A percentile compares a stretch with the other conserved stretches of the same genome.
Evolutionary conservation across 2,329 filamentous ascomycete genomes (phyloP).

Genomic region (Gremmenia infestans): DNA sequence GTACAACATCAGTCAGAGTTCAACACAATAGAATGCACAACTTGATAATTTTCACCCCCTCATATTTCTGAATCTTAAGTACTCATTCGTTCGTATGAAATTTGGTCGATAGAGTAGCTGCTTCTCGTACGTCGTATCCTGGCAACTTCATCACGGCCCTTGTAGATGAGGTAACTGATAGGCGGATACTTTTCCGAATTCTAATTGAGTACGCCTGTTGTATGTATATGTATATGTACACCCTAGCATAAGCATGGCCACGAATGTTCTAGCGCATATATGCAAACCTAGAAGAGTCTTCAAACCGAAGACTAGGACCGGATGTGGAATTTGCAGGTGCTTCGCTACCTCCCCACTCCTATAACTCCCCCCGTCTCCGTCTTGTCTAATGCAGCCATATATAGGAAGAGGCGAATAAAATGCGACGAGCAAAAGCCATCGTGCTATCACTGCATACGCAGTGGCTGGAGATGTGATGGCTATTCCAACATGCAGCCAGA

Average conservation of each 20-base stretch:
- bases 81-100: not conserved
- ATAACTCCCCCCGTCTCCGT: not conserved
- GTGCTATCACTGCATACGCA: not conserved
- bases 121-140: not conserved
- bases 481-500: not conserved
- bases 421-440: not conserved
- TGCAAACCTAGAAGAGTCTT: not conserved
- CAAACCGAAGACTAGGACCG: not conserved
- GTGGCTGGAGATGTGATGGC: not conserved
- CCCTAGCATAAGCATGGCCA: not conserved
- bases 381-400: not conserved
- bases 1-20: not conserved
- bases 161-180: no score
- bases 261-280: not conserved
- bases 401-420: not conserved
- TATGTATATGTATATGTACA: not conserved
- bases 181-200: not conserved
- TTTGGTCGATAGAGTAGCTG: not conserved
- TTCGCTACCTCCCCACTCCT: not conserved
- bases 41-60: not conserved
- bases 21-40: no score
- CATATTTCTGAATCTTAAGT: not conserved
- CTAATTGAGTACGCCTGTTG: not conserved
- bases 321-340: not conserved
- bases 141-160: not conserved